Conservation (phyloP, 2,329 filamentous ascomycete genomes). For the Penicillium sp. region DNA sequence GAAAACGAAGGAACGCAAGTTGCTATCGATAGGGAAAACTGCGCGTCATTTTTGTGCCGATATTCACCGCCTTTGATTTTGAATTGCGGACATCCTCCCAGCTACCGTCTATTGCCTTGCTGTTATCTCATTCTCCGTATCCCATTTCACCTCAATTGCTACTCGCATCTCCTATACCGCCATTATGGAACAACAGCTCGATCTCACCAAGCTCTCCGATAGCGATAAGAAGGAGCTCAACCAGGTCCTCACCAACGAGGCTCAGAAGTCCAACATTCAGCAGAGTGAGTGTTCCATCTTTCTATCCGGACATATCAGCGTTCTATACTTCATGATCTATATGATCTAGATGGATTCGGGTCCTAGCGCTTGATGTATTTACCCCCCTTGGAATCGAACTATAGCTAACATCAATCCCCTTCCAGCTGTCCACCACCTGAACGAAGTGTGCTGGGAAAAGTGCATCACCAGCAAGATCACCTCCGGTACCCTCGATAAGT, state of each 20-base stretch:
- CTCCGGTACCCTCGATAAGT: conserved; percentile 68
- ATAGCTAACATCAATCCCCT: conserved; percentile 11
- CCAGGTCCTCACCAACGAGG: conserved; percentile 79
- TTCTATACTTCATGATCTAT: background rate
- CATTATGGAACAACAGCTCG: conserved; percentile 50
- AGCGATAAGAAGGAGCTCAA: conserved; percentile 85
- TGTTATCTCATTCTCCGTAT: background rate
- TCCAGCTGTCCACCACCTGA: conserved; percentile 64
- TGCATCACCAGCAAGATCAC: conserved; percentile 77
- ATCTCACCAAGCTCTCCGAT: conserved; percentile 73
- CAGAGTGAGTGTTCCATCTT: conserved; percentile 42
- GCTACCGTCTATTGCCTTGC: background rate
- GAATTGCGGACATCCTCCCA: conserved; percentile 8
- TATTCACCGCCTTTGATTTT: conserved; percentile 30
- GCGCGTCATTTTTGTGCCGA: conserved; percentile 30
- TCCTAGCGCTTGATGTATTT: background rate
- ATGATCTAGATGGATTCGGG: too few relatives aligned
- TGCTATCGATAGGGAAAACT: conserved; percentile 12
- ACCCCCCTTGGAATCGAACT: background rate
- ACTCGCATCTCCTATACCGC: background rate
- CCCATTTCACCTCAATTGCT: background rate
- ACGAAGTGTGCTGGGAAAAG: conserved; percentile 90
- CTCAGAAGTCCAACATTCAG: conserved; percentile 69
- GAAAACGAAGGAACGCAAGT: background rate
- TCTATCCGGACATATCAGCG: background rate